phyloP scores from a whole-genome alignment of 2,329 filamentous ascomycete genomes.

The Achaetomium macrosporum region DNA sequence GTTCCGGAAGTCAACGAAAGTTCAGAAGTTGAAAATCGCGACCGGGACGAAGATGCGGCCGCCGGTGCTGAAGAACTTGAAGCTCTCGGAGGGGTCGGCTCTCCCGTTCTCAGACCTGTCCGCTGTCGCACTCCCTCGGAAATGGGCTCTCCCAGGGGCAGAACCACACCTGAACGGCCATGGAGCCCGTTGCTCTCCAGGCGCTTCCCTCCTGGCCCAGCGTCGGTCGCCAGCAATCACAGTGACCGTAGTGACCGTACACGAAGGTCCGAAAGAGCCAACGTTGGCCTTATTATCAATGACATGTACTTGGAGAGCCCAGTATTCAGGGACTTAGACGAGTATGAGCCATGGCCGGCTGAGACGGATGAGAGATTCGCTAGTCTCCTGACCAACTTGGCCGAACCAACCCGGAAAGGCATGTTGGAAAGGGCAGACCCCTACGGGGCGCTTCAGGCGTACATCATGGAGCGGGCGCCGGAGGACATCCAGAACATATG shows the following conservation, averaged over 20 bases:
- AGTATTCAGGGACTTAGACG: background rate
- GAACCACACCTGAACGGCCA: too few relatives aligned
- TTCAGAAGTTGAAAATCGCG: background rate
- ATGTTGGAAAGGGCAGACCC: conserved; percentile 6
- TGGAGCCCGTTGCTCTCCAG: too few relatives aligned
- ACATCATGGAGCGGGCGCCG: background rate
- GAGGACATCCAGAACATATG: background rate
- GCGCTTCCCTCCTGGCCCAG: too few relatives aligned
- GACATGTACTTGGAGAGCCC: background rate
- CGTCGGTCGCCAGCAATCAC: too few relatives aligned
- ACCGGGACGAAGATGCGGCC: background rate
- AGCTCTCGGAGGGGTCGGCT: background rate
- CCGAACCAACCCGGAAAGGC: background rate
- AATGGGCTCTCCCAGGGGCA: too few relatives aligned
- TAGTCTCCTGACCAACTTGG: background rate
- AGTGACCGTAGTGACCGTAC: too few relatives aligned
- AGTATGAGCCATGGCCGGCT: background rate
- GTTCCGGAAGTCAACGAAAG: too few relatives aligned
- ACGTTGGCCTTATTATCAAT: background rate
- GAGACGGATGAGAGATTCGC: background rate
- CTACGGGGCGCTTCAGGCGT: background rate
- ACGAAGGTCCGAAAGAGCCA: too few relatives aligned
- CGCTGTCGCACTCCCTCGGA: too few relatives aligned
- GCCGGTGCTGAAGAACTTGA: background rate
- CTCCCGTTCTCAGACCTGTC: background rate